These are phyloP conservation scores for Coemansia sp. DNA, from an alignment of 192 early-diverging fungal genomes.

Conservation along the genomic window DNA sequence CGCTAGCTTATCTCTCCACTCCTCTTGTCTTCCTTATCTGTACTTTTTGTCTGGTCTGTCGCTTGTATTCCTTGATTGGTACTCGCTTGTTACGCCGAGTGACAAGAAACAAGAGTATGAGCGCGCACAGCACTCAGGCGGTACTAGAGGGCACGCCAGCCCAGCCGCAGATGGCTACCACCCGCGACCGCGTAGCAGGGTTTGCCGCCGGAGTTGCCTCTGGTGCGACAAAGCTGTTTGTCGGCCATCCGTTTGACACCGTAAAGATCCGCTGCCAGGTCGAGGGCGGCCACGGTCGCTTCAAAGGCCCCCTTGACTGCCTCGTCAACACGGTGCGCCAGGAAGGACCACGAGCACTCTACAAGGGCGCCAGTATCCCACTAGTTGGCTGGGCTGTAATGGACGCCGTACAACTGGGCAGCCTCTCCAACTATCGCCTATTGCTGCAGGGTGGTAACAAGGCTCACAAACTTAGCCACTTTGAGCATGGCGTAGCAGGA, in stretches of 20 bases:
- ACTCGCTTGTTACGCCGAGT: background rate
- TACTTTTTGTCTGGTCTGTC: background rate
- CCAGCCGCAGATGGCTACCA: constrained; percentile 37
- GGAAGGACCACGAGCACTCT: constrained; percentile 76
- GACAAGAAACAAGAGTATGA: constrained; percentile 7
- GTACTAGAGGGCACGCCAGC: background rate
- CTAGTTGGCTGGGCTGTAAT: constrained; percentile 89
- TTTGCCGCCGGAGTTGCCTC: constrained; percentile 73
- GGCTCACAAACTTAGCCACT: constrained; percentile 57
- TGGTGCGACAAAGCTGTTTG: constrained; percentile 74
- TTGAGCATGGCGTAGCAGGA: constrained; percentile 73
- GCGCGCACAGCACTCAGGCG: constrained; percentile 1
- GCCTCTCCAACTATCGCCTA: constrained; percentile 78
- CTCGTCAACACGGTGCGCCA: constrained; percentile 63
- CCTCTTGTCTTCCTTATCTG: background rate
- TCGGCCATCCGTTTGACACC: constrained; percentile 85
- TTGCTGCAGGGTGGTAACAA: constrained; percentile 65
- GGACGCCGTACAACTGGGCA: constrained; percentile 77
- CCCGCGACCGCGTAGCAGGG: constrained; percentile 59
- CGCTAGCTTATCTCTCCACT: background rate
- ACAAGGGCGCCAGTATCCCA: constrained; percentile 92
- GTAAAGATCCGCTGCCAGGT: constrained; percentile 82
- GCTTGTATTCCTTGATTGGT: background rate
- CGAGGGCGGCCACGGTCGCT: constrained; percentile 65
- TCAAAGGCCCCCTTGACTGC: constrained; percentile 73